Evolutionary conservation across 257 asterid genomes (phyloP).

Genomic region (Galeopsis tetrahit): DNA sequence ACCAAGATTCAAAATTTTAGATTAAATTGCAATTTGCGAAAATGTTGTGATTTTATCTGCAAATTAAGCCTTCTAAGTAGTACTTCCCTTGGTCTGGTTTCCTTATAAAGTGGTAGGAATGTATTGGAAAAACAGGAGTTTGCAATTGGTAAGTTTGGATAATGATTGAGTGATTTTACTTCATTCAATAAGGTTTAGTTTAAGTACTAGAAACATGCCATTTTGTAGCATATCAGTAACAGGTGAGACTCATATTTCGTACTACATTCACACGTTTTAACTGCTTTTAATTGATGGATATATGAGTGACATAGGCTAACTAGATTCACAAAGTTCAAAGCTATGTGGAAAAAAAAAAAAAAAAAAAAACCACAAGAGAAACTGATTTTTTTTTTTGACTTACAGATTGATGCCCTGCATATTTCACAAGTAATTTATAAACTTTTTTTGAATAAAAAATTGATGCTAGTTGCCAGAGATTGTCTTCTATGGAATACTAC

Average conservation of each 20-base stretch:
- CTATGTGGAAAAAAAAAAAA: not conserved
- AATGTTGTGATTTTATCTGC: too few species aligned
- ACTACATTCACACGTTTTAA: not conserved
- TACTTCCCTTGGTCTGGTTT: not conserved
- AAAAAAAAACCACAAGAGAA: not conserved
- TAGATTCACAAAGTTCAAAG: not conserved
- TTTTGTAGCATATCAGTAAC: not conserved
- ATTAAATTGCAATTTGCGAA: too few species aligned
- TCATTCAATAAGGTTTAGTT: not conserved
- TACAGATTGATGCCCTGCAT: not conserved
- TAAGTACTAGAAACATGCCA: not conserved
- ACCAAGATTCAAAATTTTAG: too few species aligned
- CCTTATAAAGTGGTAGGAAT: not conserved
- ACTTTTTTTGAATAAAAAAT: not conserved
- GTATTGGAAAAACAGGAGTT: not conserved
- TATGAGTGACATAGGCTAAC: not conserved
- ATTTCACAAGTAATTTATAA: not conserved
- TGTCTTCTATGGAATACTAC: not conserved
- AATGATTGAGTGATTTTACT: not conserved
- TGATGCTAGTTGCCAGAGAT: not conserved
- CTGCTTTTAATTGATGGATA: conserved; percentile 5
- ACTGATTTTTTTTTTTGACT: not conserved
- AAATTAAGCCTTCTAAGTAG: too few species aligned
- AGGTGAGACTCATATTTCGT: not conserved
- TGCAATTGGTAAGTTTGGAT: conserved; percentile 1